Conservation (phyloP, 2,329 filamentous ascomycete genomes). For the Aspergillus proliferans region DNA sequence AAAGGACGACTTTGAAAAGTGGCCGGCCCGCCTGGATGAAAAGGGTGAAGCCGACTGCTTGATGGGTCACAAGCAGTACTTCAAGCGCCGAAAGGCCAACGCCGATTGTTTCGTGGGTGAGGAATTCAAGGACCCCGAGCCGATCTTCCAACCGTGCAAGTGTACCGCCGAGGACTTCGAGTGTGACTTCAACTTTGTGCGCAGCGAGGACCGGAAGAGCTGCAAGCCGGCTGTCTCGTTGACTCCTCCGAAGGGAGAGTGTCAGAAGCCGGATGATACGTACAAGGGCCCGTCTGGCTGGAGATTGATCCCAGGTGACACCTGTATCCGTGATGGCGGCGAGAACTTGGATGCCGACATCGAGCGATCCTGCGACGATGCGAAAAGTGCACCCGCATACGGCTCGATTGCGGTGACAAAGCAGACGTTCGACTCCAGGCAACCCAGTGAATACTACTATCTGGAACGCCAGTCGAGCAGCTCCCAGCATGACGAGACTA, state of each 20-base stretch:
- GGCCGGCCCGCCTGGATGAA: constrained; percentile 76
- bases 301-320: constrained; percentile 80
- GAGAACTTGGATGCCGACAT: constrained; percentile 64
- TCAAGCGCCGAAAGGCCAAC: constrained; percentile 74
- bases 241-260: constrained; percentile 63
- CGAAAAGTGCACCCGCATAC: constrained; percentile 47
- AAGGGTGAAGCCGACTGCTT: constrained; percentile 78
- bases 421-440: constrained; percentile 56
- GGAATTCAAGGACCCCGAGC: constrained; percentile 71
- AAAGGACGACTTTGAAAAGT: constrained; percentile 68
- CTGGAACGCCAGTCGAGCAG: constrained; percentile 68
- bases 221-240: constrained; percentile 63
- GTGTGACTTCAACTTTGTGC: constrained; percentile 88
- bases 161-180: constrained; percentile 85
- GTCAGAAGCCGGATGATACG: constrained; percentile 63
- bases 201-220: constrained; percentile 57
- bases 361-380: constrained; percentile 69
- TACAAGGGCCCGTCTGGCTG: constrained; percentile 87
- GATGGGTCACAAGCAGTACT: constrained; percentile 94
- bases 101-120: constrained; percentile 84
- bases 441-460: constrained; percentile 60
- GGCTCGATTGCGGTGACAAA: constrained; percentile 61
- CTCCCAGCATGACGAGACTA: constrained; percentile 63
- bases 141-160: constrained; percentile 67
- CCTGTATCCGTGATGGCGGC: constrained; percentile 57